A percentile compares a stretch with the other conserved stretches of the same genome.
phyloP scores from a whole-genome alignment of 2,329 filamentous ascomycete species.

The Epichloe bromicola region DNA sequence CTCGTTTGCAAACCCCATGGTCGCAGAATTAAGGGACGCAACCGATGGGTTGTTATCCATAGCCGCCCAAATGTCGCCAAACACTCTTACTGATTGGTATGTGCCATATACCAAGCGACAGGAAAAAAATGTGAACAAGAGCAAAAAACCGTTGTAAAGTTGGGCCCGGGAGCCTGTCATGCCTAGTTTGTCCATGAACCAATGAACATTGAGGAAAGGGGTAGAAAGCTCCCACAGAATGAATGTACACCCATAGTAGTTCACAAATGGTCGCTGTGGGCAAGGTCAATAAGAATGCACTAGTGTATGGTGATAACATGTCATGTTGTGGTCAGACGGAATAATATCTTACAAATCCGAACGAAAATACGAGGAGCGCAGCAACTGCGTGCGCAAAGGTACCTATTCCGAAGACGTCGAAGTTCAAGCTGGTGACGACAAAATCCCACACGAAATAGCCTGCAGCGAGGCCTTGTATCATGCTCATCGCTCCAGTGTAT shows the following conservation, averaged over 20 bases:
- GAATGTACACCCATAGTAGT: conserved; percentile 70
- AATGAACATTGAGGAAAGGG: conserved; percentile 78
- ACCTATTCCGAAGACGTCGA: conserved; percentile 62
- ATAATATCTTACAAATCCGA: conserved; percentile 59
- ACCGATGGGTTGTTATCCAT: conserved; percentile 25
- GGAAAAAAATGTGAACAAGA: conserved; percentile 62
- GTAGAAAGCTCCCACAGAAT: conserved; percentile 81
- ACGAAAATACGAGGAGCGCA: conserved; percentile 59
- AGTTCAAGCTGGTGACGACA: conserved; percentile 51
- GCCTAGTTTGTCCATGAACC: conserved; percentile 80
- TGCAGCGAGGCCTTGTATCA: conserved; percentile 63
- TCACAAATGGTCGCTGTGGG: conserved; percentile 62
- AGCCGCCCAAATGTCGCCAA: conserved; percentile 53
- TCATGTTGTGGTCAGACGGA: not conserved
- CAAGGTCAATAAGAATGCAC: not conserved
- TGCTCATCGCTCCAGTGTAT: conserved; percentile 57
- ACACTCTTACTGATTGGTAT: conserved; percentile 56
- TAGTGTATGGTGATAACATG: not conserved
- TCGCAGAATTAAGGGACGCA: conserved; percentile 9
- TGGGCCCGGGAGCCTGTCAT: conserved; percentile 64
- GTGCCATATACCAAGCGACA: conserved; percentile 69
- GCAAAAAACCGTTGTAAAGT: conserved; percentile 62
- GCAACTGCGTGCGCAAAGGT: conserved; percentile 66
- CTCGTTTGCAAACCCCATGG: conserved; percentile 32
- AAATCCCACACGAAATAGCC: conserved; percentile 84